Base-by-base conservation (phyloP, 2,329 filamentous ascomycete species). In the Colletotrichum somersetense region DNA sequence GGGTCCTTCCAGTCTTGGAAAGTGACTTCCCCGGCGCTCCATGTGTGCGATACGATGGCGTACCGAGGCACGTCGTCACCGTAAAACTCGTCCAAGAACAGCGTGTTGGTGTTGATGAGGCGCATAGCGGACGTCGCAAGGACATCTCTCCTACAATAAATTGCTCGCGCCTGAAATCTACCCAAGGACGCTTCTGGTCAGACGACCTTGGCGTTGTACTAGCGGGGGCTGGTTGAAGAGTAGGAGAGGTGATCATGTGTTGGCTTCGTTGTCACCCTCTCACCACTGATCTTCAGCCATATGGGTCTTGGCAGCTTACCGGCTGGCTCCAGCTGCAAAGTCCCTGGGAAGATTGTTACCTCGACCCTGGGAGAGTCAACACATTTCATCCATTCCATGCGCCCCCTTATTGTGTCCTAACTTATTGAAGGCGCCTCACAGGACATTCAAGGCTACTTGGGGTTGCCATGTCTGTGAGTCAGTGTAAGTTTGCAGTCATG, bases 31-130 rank as follows among this genome's bases (percentile, higher is more conserved):
- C 66, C 72, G 11, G 61, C 35, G 20, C 69, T 72, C 76, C 76
- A 77, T 1, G 75, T 77, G 61, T 77, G 76, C 0, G 76, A 77
- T n/a, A 77, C 73, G 23, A 77, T 77, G 30, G 76, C 76, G 18
- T 77, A 77, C 12, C 67, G 64, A 3, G 76, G 76, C 16, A 73
- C n/a, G 26, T 62, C 16, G n/a, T 75, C 71, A 40, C 75, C 74
- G 6, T 75, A 67, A 53, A 79, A 79, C 23, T 71, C 72, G 48
- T 77, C 71, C 11, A 80, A 70, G 1, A 67, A 55, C 14, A 73
- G 63, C 5, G 72, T 77, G 14, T 63, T 23, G 1, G 72, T 73
- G 64, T 80, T 78, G 18, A 80, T 74, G 18, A 80, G 75, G 11
- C 79, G 75, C 79, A 80, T 80, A 1, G 48, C 64, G 33, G 14